Conservation (phyloP, 176 grass and related monocot species). For the Carex myosuroides region DNA sequence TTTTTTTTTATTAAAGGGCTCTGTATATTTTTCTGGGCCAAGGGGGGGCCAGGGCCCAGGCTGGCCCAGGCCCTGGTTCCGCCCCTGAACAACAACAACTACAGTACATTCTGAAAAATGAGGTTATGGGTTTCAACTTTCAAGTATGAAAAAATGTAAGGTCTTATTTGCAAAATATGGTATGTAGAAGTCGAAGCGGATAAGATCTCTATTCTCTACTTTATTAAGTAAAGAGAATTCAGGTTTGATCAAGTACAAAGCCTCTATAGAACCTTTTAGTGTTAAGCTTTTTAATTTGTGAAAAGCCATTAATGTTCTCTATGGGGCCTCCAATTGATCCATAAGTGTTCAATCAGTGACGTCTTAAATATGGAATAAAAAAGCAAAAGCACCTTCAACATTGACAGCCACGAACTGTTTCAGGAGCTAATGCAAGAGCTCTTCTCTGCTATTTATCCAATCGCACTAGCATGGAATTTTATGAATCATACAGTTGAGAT, state of each 20-base stretch:
- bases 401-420: conserved; percentile 25
- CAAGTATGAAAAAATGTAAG: background rate
- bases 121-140: background rate
- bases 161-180: background rate
- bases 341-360: conserved; percentile 25
- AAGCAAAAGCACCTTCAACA: conserved; percentile 14
- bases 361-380: conserved; percentile 19
- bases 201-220: background rate
- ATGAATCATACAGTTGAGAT: background rate
- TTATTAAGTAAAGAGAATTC: conserved; percentile 2
- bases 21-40: too few relatives aligned
- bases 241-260: conserved; percentile 9
- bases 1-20: too few relatives aligned
- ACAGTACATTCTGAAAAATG: background rate
- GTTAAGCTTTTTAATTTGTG: background rate
- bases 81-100: background rate
- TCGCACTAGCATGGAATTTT: background rate
- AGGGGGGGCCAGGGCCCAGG: too few relatives aligned
- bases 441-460: background rate
- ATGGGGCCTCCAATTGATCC: conserved; percentile 7
- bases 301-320: conserved; percentile 18
- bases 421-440: background rate
- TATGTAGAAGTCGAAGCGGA: conserved; percentile 12
- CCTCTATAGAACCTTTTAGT: background rate
- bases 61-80: too few relatives aligned